Evolutionary conservation across 176 grass and related monocot genomes (phyloP).

Genomic region (Cenchrus fungigraminus): DNA sequence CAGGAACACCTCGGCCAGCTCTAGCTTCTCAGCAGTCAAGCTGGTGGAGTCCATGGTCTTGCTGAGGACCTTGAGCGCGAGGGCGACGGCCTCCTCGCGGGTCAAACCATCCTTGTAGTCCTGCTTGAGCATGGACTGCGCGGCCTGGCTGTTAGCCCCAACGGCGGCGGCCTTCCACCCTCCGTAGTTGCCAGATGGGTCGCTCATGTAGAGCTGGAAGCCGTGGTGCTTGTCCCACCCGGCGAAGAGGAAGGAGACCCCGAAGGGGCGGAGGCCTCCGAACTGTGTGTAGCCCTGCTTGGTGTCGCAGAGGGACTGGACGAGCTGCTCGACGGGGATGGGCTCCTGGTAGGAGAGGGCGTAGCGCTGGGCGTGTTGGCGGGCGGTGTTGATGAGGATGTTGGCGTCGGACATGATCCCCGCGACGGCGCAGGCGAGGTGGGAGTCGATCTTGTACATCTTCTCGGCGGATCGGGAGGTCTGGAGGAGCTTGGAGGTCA

Average conservation of each 20-base stretch:
- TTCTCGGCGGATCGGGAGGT: conserved; percentile 89
- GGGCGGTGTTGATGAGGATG: conserved; percentile 92
- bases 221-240: conserved; percentile 92
- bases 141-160: conserved; percentile 90
- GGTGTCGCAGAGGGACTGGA: conserved; percentile 92
- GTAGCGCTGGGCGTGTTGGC: conserved; percentile 95
- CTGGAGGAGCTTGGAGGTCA: conserved; percentile 95
- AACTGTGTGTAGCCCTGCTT: conserved; percentile 97
- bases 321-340: conserved; percentile 91
- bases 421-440: conserved; percentile 87
- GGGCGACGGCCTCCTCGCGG: conserved; percentile 78
- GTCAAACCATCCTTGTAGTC: conserved; percentile 86
- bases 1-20: conserved; percentile 88
- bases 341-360: conserved; percentile 88
- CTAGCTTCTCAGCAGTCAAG: conserved; percentile 78
- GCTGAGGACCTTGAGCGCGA: conserved; percentile 87
- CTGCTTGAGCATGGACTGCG: conserved; percentile 96
- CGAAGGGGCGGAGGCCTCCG: conserved; percentile 91
- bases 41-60: conserved; percentile 97
- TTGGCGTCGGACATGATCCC: conserved; percentile 98
- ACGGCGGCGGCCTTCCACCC: conserved; percentile 93
- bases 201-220: conserved; percentile 95
- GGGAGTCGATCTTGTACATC: conserved; percentile 98
- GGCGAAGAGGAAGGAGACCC: conserved; percentile 92
- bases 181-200: conserved; percentile 86